These are phyloP conservation scores for Penicillium taxi DNA, from an alignment of 495 filamentous ascomycete species.

Conservation along the genomic window DNA sequence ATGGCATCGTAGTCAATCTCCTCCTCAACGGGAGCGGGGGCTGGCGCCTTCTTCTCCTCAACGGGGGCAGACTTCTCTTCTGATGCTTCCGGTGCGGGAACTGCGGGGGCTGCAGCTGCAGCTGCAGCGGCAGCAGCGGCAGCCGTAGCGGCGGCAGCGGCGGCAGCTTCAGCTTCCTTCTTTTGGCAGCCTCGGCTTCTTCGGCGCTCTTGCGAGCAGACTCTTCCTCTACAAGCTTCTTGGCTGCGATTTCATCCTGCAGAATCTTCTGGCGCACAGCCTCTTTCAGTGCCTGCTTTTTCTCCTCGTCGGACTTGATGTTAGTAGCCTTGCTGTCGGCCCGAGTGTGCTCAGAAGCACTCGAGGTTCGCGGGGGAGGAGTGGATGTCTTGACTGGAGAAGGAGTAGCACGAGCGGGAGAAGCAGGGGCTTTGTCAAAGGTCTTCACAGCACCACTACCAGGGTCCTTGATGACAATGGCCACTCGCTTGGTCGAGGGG, in stretches of 20 bases:
- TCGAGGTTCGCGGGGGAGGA: constrained; percentile 49
- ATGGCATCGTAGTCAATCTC: constrained; percentile 46
- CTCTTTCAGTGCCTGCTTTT: constrained; percentile 58
- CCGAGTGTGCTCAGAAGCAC: constrained; percentile 49
- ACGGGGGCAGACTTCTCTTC: constrained; percentile 39
- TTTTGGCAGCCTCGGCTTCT: constrained; percentile 38
- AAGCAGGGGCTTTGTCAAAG: constrained; percentile 49
- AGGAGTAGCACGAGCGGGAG: constrained; percentile 47
- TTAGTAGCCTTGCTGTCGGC: constrained; percentile 46
- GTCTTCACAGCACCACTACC: constrained; percentile 57
- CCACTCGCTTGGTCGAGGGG: constrained; percentile 53
- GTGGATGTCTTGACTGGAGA: constrained; percentile 55
- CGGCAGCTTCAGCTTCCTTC: constrained; percentile 33
- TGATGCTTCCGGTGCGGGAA: constrained; percentile 13
- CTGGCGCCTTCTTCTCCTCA: no score
- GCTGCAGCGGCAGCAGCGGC: constrained; percentile 15
- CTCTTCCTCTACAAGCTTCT: constrained; percentile 44
- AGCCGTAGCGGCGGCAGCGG: constrained; percentile 26
- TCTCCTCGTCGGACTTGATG: constrained; percentile 61
- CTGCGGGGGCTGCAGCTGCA: constrained; percentile 7
- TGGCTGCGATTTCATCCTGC: constrained; percentile 45
- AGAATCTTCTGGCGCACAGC: constrained; percentile 56
- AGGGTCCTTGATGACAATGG: constrained; percentile 72
- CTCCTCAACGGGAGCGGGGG: constrained; percentile 37
- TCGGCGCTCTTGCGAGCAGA: constrained; percentile 42